Percentiles rank a stretch among this genome's conserved stretches.
These are phyloP conservation scores for Nemania sp. DNA, from an alignment of 2,329 filamentous ascomycete species.

Conservation along the genomic window DNA sequence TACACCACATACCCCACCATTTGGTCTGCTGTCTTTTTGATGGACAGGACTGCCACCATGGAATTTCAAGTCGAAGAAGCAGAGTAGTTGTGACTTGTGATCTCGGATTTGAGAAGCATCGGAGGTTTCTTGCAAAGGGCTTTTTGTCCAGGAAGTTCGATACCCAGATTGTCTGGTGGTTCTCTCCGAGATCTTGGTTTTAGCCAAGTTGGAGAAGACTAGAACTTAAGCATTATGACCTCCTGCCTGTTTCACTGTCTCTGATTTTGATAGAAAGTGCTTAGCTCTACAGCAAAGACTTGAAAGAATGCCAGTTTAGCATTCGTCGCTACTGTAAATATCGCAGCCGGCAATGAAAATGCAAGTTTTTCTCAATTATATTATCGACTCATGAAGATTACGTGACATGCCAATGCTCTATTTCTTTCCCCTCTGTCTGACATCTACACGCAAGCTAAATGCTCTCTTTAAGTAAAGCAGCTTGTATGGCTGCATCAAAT, in stretches of 20 bases:
- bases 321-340: constrained; percentile 49
- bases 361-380: constrained; percentile 32
- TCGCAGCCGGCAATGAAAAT: constrained; percentile 44
- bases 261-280: constrained; percentile 38
- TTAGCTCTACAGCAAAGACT: constrained; percentile 39
- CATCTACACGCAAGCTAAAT: not conserved
- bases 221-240: constrained; percentile 36
- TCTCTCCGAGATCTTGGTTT: constrained; percentile 41
- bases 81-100: constrained; percentile 20
- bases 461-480: not conserved
- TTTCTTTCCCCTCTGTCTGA: not conserved
- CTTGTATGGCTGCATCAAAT: not conserved
- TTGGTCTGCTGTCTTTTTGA: constrained; percentile 26
- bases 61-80: constrained; percentile 34
- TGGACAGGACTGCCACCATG: constrained; percentile 15
- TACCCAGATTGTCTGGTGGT: constrained; percentile 36
- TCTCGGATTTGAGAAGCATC: constrained; percentile 40
- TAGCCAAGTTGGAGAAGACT: constrained; percentile 39
- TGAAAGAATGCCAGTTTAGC: constrained; percentile 38
- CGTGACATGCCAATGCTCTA: not conserved
- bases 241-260: constrained; percentile 24
- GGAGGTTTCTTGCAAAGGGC: constrained; percentile 35
- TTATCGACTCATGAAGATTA: constrained; percentile 9
- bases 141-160: constrained; percentile 37
- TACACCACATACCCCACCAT: constrained; percentile 33